These are phyloP conservation scores for Harringtonia aguacate DNA, from an alignment of 2,329 filamentous ascomycete species.

Conservation along the genomic window DNA sequence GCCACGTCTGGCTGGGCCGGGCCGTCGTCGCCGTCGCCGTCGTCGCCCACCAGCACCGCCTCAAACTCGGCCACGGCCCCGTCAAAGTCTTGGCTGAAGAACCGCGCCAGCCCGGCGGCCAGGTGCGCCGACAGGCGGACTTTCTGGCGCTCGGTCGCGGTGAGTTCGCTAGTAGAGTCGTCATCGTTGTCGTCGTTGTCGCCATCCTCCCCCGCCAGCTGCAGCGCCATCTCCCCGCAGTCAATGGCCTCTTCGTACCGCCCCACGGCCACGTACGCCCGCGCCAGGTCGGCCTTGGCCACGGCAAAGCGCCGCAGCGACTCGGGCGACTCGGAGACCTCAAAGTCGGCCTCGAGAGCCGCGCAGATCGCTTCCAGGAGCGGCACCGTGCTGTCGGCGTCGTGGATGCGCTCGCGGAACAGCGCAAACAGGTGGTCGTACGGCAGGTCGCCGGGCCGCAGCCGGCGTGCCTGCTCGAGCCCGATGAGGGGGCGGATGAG, in stretches of 20 bases:
- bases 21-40: conserved; percentile 59
- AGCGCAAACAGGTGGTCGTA: conserved; percentile 71
- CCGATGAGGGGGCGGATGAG: conserved; percentile 84
- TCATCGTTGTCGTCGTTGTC: conserved; percentile 55
- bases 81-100: conserved; percentile 55
- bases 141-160: conserved; percentile 53
- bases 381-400: conserved; percentile 51
- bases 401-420: conserved; percentile 69
- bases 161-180: conserved; percentile 42
- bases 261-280: conserved; percentile 64
- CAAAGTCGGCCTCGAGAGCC: conserved; percentile 69
- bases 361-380: conserved; percentile 57
- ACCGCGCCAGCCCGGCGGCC: conserved; percentile 74
- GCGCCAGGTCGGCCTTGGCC: conserved; percentile 75
- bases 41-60: conserved; percentile 65
- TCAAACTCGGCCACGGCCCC: conserved; percentile 72
- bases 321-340: conserved; percentile 65
- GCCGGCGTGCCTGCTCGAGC: conserved; percentile 65
- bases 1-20: conserved; percentile 69
- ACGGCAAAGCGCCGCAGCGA: conserved; percentile 69
- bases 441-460: conserved; percentile 59
- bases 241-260: conserved; percentile 61
- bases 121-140: conserved; percentile 76
- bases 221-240: conserved; percentile 69
- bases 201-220: conserved; percentile 32